phyloP scores from a whole-genome alignment of 768 basidiomycete species.

The Candolleomyces eurysporus region DNA sequence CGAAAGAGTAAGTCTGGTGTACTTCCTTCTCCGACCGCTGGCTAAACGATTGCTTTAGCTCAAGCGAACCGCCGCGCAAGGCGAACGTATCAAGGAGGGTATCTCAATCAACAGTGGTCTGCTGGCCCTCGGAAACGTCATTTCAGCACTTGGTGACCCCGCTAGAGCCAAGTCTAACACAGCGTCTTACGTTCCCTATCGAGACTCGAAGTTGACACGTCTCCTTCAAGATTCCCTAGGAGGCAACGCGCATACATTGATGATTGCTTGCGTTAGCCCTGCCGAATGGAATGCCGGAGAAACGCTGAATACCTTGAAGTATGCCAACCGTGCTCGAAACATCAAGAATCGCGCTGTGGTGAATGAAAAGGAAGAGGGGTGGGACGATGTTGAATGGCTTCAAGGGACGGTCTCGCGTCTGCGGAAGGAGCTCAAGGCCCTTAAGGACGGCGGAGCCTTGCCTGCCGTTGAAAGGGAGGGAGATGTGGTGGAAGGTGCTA shows the following conservation, averaged over 20 bases:
- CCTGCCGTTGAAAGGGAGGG: constrained; percentile 28
- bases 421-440: constrained; percentile 77
- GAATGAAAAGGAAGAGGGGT: constrained; percentile 95
- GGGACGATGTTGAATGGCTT: constrained; percentile 98
- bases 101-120: constrained; percentile 98
- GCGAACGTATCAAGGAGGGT: constrained; percentile 98
- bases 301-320: constrained; percentile 93
- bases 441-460: constrained; percentile 65
- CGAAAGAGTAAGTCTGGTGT: constrained; percentile 66
- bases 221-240: constrained; percentile 95
- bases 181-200: constrained; percentile 91
- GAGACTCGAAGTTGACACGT: constrained; percentile 97
- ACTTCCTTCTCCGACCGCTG: constrained; percentile 2
- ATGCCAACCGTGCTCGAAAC: constrained; percentile 94
- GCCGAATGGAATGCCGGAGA: constrained; percentile 95
- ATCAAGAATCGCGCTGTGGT: constrained; percentile 94
- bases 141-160: constrained; percentile 95
- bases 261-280: constrained; percentile 98
- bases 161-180: constrained; percentile 80
- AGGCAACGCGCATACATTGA: constrained; percentile 95
- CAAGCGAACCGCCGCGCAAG: constrained; percentile 93
- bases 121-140: constrained; percentile 95
- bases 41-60: constrained; percentile 47
- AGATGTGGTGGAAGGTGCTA: constrained; percentile 55
- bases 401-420: constrained; percentile 84